Conservation (phyloP, 352 stramenopile species). For the Peronospora farinosa region DNA sequence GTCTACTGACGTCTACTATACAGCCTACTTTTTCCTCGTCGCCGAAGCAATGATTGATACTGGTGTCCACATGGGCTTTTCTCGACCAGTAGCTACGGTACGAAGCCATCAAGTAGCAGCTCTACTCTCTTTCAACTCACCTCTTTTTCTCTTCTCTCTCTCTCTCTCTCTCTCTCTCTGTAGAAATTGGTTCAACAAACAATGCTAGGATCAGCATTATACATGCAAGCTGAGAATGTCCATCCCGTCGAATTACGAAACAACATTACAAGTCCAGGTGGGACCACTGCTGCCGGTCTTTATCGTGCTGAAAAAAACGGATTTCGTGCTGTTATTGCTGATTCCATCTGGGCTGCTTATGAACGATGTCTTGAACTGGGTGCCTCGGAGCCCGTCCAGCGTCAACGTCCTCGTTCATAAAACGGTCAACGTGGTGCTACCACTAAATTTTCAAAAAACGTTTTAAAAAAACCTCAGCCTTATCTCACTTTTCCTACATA, state of each 20-base stretch:
- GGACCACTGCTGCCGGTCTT: constrained; percentile 90
- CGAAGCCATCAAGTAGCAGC: not conserved
- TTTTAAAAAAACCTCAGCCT: too few relatives aligned
- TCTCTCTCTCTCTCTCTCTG: not conserved
- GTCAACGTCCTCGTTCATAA: constrained; percentile 60
- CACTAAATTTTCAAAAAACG: too few relatives aligned
- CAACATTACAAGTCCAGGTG: constrained; percentile 90
- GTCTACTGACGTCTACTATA: not conserved
- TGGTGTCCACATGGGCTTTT: constrained; percentile 94
- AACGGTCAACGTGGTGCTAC: not conserved
- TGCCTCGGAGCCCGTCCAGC: constrained; percentile 60
- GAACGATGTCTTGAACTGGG: constrained; percentile 91
- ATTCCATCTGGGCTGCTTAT: constrained; percentile 95
- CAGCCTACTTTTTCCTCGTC: constrained; percentile 94
- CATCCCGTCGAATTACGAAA: constrained; percentile 91
- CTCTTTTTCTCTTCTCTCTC: constrained; percentile 1
- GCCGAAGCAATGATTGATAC: constrained; percentile 94
- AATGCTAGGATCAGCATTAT: constrained; percentile 89
- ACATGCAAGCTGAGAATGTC: constrained; percentile 88
- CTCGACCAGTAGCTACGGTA: constrained; percentile 85
- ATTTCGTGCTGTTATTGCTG: constrained; percentile 89
- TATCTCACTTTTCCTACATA: too few relatives aligned
- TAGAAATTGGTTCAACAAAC: constrained; percentile 92
- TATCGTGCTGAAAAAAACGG: constrained; percentile 95
- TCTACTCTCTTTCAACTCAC: not conserved